Percentiles rank a stretch among this genome's conserved stretches.
Evolutionary conservation across 2,329 filamentous ascomycete genomes (phyloP).

Genomic region (Diaporthe sp.): DNA sequence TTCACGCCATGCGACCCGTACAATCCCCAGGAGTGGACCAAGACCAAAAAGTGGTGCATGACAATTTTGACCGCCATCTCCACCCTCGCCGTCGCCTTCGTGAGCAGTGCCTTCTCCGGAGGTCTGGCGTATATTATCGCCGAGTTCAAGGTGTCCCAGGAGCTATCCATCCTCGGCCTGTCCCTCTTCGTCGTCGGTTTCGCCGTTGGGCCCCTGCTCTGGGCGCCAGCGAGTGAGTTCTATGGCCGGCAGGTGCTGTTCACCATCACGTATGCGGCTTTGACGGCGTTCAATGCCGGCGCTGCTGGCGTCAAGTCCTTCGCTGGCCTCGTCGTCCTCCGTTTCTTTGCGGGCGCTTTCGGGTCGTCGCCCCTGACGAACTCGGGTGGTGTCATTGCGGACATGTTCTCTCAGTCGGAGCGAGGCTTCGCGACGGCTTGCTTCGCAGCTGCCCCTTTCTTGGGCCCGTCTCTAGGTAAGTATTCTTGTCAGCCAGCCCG

Average conservation of each 20-base stretch:
- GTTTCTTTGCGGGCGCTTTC: conserved; percentile 74
- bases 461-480: conserved; percentile 68
- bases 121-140: conserved; percentile 65
- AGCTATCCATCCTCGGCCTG: conserved; percentile 71
- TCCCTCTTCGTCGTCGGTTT: conserved; percentile 47
- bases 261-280: conserved; percentile 65
- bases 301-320: conserved; percentile 70
- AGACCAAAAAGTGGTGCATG: conserved; percentile 73
- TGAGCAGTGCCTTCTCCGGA: conserved; percentile 76
- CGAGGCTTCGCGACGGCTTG: conserved; percentile 71
- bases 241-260: conserved; percentile 73
- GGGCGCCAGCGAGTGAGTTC: conserved; percentile 57
- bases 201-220: conserved; percentile 40
- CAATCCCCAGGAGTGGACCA: conserved; percentile 73
- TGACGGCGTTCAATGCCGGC: conserved; percentile 73
- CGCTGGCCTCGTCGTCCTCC: conserved; percentile 69
- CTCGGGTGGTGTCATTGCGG: conserved; percentile 72
- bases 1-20: conserved; percentile 76
- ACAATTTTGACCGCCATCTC: conserved; percentile 74
- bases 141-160: conserved; percentile 64
- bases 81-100: conserved; percentile 77
- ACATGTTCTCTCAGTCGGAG: conserved; percentile 67
- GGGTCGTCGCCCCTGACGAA: conserved; percentile 74
- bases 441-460: conserved; percentile 75
- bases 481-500: accelerated